A percentile compares a stretch with the other conserved stretches of the same genome.
These are phyloP conservation scores for Aegilops tauschii DNA, from an alignment of 176 grass and related monocot species.

Conservation along the genomic window DNA sequence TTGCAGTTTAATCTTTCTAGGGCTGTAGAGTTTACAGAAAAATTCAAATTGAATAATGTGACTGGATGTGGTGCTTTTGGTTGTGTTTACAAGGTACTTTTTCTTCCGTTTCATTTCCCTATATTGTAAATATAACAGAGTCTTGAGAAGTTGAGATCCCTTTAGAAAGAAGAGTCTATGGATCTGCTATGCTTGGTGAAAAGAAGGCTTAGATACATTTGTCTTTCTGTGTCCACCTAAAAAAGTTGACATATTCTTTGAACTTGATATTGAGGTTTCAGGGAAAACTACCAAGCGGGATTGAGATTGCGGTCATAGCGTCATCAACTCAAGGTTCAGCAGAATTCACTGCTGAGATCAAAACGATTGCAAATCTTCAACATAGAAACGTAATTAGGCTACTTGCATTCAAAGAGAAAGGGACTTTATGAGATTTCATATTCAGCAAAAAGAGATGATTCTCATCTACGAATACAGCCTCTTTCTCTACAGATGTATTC, in stretches of 20 bases:
- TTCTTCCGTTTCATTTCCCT: too few species aligned
- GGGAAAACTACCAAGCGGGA: conserved; percentile 8
- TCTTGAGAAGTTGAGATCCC: too few species aligned
- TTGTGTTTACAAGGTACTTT: too few species aligned
- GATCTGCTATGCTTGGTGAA: too few species aligned
- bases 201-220: background rate
- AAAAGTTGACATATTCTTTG: background rate
- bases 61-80: too few species aligned
- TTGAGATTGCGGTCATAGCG: background rate
- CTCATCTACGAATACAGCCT: conserved; percentile 17
- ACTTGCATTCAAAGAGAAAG: conserved; percentile 17
- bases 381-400: conserved; percentile 22
- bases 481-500: background rate
- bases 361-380: conserved; percentile 3
- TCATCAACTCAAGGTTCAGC: background rate
- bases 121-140: too few species aligned
- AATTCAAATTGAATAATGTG: too few species aligned
- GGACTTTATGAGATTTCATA: background rate
- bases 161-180: too few species aligned
- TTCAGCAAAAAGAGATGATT: conserved; percentile 16
- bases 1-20: too few species aligned
- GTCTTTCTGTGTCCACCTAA: background rate
- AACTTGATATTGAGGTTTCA: background rate
- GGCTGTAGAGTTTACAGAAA: too few species aligned
- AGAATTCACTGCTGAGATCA: conserved; percentile 12